A percentile compares a stretch with the other conserved stretches of the same genome.
Evolutionary conservation across 345 rosid genomes (phyloP).

Genomic region (Aurinia saxatilis): DNA sequence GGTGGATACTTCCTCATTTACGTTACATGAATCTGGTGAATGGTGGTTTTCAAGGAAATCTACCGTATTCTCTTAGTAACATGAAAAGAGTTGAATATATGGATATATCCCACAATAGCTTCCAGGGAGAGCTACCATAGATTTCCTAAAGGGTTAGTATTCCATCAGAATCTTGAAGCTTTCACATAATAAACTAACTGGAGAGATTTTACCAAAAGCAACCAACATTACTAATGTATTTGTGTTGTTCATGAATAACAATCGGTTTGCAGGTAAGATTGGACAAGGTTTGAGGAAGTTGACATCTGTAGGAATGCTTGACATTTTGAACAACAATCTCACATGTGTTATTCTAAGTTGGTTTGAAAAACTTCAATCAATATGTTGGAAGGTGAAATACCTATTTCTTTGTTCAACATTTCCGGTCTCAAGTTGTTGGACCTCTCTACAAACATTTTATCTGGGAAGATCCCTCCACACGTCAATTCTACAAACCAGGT

Average conservation of each 20-base stretch:
- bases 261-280: not conserved
- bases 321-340: no score
- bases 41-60: not conserved
- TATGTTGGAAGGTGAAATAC: slow-evolving; percentile 1
- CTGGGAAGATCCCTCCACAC: not conserved
- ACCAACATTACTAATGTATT: not conserved
- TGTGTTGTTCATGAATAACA: not conserved
- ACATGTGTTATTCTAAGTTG: no score
- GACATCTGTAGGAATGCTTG: no score
- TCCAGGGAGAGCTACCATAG: not conserved
- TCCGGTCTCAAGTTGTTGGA: not conserved
- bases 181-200: not conserved
- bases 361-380: not conserved
- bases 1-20: not conserved
- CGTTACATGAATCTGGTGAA: not conserved
- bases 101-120: slow-evolving; percentile 4
- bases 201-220: not conserved
- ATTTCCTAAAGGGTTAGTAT: not conserved
- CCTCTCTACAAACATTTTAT: slow-evolving; percentile 3
- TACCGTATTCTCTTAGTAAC: not conserved
- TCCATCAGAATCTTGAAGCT: not conserved
- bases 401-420: no score
- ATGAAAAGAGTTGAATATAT: not conserved
- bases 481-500: accelerated
- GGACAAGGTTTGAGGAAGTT: not conserved